Evolutionary conservation across 495 filamentous ascomycete genomes (phyloP).

Genomic region (Parathielavia appendiculata): DNA sequence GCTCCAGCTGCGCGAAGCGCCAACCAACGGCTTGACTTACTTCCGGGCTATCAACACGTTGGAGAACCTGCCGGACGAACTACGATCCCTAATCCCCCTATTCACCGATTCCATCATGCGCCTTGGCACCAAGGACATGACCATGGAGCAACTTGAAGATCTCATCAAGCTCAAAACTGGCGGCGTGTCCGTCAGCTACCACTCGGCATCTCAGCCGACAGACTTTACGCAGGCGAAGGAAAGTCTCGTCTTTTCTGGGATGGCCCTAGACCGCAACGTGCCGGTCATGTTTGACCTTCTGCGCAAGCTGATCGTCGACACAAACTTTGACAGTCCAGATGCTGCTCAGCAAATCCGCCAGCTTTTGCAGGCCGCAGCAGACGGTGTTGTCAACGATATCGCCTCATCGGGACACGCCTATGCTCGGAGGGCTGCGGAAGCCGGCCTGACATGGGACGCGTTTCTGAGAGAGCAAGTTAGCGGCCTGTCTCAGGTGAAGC

Average conservation of each 20-base stretch:
- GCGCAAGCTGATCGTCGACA: conserved; percentile 72
- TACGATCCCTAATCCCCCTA: conserved; percentile 78
- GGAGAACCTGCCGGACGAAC: conserved; percentile 73
- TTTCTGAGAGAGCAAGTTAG: conserved; percentile 72
- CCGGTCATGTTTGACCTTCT: conserved; percentile 86
- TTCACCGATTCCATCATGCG: conserved; percentile 92
- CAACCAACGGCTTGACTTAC: conserved; percentile 93
- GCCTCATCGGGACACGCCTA: conserved; percentile 82
- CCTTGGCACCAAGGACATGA: conserved; percentile 76
- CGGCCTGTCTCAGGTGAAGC: conserved; percentile 81
- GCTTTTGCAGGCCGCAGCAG: conserved; percentile 75
- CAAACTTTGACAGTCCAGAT: conserved; percentile 76
- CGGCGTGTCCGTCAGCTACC: conserved; percentile 75
- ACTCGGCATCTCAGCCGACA: conserved; percentile 67
- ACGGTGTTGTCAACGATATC: conserved; percentile 85
- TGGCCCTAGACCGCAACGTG: conserved; percentile 82
- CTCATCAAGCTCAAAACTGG: conserved; percentile 93
- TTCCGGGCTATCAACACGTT: conserved; percentile 83
- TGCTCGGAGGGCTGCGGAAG: conserved; percentile 75
- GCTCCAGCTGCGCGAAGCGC: conserved; percentile 85
- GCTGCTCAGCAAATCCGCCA: conserved; percentile 78
- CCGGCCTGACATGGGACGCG: conserved; percentile 65
- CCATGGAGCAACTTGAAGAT: conserved; percentile 94
- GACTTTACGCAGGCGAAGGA: conserved; percentile 66
- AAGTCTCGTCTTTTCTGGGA: conserved; percentile 76